A percentile compares a stretch with the other conserved stretches of the same genome.
Conservation (phyloP, 805 yeast species). For the Starmerella floricola region DNA sequence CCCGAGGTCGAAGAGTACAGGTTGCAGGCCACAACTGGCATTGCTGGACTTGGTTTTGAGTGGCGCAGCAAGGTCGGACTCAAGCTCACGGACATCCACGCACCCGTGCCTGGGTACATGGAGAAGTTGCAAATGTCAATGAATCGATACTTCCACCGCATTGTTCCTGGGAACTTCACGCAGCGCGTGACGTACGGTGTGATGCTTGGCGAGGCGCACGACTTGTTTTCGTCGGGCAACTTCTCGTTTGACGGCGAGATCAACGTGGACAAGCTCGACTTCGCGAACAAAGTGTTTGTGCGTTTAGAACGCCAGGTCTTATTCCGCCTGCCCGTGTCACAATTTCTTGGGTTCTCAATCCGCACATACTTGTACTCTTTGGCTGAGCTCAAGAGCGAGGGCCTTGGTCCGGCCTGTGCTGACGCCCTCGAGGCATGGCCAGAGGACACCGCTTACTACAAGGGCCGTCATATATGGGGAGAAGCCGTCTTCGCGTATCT, state of each 20-base stretch:
- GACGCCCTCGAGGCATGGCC: conserved; percentile 58
- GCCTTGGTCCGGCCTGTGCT: conserved; percentile 39
- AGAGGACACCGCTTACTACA: conserved; percentile 46
- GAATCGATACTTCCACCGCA: conserved; percentile 52
- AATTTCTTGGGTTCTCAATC: conserved; percentile 39
- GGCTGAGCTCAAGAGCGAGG: conserved; percentile 36
- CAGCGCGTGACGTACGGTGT: conserved; percentile 60
- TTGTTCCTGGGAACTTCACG: conserved; percentile 44
- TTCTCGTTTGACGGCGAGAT: conserved; percentile 3
- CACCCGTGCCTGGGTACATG: conserved; percentile 59
- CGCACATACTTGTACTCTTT: conserved; percentile 48
- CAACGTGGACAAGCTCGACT: conserved; percentile 29
- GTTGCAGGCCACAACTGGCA: conserved; percentile 44
- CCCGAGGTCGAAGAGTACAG: conserved; percentile 31
- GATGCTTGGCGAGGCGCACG: conserved; percentile 8
- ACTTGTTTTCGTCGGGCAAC: conserved; percentile 12
- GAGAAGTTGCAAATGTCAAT: conserved; percentile 46
- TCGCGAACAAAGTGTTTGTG: conserved; percentile 36
- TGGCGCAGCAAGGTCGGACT: conserved; percentile 43
- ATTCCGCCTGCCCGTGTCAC: conserved; percentile 40
- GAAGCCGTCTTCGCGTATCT: conserved; percentile 6
- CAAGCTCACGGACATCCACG: conserved; percentile 51
- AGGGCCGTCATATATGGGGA: conserved; percentile 58
- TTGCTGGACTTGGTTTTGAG: conserved; percentile 65
- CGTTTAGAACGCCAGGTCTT: conserved; percentile 49